Base-by-base conservation (phyloP, 2,329 filamentous ascomycete species). In the Colletotrichum chlorophyti region DNA sequence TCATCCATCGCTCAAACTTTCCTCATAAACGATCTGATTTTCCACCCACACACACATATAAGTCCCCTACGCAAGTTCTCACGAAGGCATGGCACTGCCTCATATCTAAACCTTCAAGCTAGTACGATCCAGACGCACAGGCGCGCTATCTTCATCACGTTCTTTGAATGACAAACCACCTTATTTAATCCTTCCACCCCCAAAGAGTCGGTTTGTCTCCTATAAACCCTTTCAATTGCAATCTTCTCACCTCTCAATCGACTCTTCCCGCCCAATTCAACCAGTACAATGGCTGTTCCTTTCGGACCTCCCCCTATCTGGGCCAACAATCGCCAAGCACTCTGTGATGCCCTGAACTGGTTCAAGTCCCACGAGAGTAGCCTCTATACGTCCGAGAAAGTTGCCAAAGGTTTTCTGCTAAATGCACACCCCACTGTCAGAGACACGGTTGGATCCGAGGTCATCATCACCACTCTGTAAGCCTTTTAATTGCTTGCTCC, bases 261-360 rank as follows among this genome's bases (percentile, higher is more conserved):
- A 31, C 12, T 21, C 5, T 2, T 23, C 38, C 40, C 32, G 15
- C 24, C 24, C 32, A 35, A 19, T 21, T 24, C 34, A 49, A 29
- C 12, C 29, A 15, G 7, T n/a, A n/a, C 32, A 9, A 15, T 29
- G 17, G n/a, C 29, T 42, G 27, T 14, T n/a, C 15, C 52, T 6
- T 34, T 50, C 23, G 31, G 45, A 24, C 34, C 9, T 5, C 52
- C 52, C 21, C 21, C 21, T 6, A 80, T 85, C 0, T 89, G 84
- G 83, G 79, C 86, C 0, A 74, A 83, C 5, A 72, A 72, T 31
- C 79, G 88, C 4, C 82, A 86, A 55, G 81, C 82, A 12, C 72
- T 92, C 0, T 89, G 84, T 63, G 86, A 91, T 65, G 79, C 86
- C 0, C 66, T 91, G 1, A 78, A 81, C 0, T 89, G 86, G 70